A percentile compares a stretch with the other conserved stretches of the same genome.
phyloP scores from a whole-genome alignment of 345 rosid species.

The Abelmoschus esculentus region DNA sequence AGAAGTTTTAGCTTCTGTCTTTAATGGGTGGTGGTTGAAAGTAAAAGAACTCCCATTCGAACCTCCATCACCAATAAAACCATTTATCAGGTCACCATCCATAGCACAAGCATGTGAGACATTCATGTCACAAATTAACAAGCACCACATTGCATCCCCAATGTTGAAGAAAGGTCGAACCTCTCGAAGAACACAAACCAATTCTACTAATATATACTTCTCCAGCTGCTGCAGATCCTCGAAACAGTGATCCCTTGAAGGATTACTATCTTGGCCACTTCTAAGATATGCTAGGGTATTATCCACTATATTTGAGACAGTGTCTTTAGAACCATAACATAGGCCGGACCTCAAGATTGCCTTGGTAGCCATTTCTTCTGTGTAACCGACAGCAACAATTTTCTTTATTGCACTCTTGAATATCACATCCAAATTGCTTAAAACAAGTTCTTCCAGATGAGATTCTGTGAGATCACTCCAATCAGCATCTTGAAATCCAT shows the following conservation, averaged over 20 bases:
- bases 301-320: slow-evolving; percentile 62
- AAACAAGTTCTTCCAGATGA: slow-evolving; percentile 65
- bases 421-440: slow-evolving; percentile 53
- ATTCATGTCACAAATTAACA: slow-evolving; percentile 91
- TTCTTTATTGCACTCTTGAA: slow-evolving; percentile 61
- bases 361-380: slow-evolving; percentile 51
- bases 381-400: slow-evolving; percentile 43
- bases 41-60: slow-evolving; percentile 24
- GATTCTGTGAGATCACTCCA: slow-evolving; percentile 79
- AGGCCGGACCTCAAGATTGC: slow-evolving; percentile 63
- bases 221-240: slow-evolving; percentile 66
- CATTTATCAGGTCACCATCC: slow-evolving; percentile 53
- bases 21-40: slow-evolving; percentile 22
- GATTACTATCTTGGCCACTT: slow-evolving; percentile 47
- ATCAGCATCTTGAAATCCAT: slow-evolving; percentile 54
- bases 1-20: slow-evolving; percentile 35
- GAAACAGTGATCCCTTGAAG: slow-evolving; percentile 42
- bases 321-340: slow-evolving; percentile 59
- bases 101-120: slow-evolving; percentile 89
- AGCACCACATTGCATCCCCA: slow-evolving; percentile 98
- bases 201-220: slow-evolving; percentile 71
- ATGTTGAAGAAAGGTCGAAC: slow-evolving; percentile 78
- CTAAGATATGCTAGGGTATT: slow-evolving; percentile 57
- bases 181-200: slow-evolving; percentile 76
- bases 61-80: slow-evolving; percentile 35